Evolutionary conservation across 495 filamentous ascomycete species (phyloP), one percentile per base, ranked within the genome.

Genomic region (Apodospora peruviana): DNA sequence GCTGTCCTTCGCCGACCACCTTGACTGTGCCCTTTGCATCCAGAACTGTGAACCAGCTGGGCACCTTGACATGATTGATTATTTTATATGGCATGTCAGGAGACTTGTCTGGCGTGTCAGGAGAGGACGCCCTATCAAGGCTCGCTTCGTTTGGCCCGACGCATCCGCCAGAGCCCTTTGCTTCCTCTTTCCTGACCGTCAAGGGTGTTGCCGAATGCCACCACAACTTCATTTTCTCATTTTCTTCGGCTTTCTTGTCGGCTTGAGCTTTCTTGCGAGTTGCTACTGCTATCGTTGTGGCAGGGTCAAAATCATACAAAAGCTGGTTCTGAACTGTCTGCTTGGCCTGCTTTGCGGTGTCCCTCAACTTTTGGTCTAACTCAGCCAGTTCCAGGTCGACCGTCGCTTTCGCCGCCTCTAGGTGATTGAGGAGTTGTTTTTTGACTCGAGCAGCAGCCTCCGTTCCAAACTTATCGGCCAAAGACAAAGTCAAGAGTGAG

Each of bases 31-130:
- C 22, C 3, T 45, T 52, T 1, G 37, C 38, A 3, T 57, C 58
- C 12, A 63, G 27, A 10, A 63, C 40, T 0, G 21, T 27, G 34
- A 72, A 72, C 68, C 68, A 72, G 0, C 52, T 51, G 0, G 68
- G 67, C 2, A 69, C 45, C 2, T 11, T n/a, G 18, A 47, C 16
- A 3, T 3, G 4, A 12, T 35, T n/a, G 32, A 35, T 10, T 10
- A 11, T n/a, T 10, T n/a, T 35, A n/a, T 35, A 12, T 32, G 27
- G 27, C 12, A 12, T 12, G 27, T 32, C 5, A 32, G 12, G 27
- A 32, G 27, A 32, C 27, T 32, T 32, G 7, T 32, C 27, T 32
- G 5, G 27, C 27, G 27, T 7, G 7, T 32, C 12, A 5, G n/a
- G n/a, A n/a, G n/a, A n/a, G n/a, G n/a, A n/a, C n/a, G n/a, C n/a